Evolutionary conservation across 2,329 filamentous ascomycete genomes (phyloP).

Genomic region (Taxawa tesnikishii): DNA sequence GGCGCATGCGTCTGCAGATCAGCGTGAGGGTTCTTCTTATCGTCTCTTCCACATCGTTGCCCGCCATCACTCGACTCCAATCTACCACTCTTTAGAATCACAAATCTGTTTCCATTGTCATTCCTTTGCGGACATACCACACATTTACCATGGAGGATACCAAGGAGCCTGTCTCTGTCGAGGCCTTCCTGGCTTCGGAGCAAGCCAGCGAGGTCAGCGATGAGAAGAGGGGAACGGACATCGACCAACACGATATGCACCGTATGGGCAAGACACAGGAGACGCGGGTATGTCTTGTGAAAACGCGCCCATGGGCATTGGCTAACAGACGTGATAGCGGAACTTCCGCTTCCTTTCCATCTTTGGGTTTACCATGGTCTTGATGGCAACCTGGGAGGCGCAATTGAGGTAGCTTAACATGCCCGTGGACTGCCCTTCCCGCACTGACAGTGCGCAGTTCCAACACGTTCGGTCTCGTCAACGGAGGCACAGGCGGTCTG

Average conservation of each 20-base stretch:
- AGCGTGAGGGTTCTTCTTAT: too few species aligned
- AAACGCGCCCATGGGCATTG: too few species aligned
- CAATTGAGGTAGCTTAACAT: background rate
- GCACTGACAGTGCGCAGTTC: too few species aligned
- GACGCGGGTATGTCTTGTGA: constrained; percentile 21
- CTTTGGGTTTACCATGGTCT: constrained; percentile 4
- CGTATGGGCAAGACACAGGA: constrained; percentile 38
- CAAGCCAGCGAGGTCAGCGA: constrained; percentile 4
- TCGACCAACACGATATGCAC: constrained; percentile 30
- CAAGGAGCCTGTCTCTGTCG: background rate
- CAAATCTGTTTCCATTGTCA: too few species aligned
- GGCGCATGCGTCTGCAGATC: too few species aligned
- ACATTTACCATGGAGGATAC: background rate
- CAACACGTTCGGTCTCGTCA: constrained; percentile 7
- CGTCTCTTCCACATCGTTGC: too few species aligned
- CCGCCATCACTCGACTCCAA: too few species aligned
- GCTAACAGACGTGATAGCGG: constrained; percentile 2
- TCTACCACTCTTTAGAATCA: too few species aligned
- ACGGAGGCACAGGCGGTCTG: constrained; percentile 21
- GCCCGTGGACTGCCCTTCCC: too few species aligned
- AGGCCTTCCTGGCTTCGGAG: background rate
- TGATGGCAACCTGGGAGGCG: background rate
- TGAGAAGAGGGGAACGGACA: constrained; percentile 9
- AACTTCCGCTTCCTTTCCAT: constrained; percentile 7
- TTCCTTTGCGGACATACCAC: background rate